Percentiles rank a stretch among this genome's conserved stretches.
Conservation (phyloP, 345 rosid species). For the Noccaea bulbosa region DNA sequence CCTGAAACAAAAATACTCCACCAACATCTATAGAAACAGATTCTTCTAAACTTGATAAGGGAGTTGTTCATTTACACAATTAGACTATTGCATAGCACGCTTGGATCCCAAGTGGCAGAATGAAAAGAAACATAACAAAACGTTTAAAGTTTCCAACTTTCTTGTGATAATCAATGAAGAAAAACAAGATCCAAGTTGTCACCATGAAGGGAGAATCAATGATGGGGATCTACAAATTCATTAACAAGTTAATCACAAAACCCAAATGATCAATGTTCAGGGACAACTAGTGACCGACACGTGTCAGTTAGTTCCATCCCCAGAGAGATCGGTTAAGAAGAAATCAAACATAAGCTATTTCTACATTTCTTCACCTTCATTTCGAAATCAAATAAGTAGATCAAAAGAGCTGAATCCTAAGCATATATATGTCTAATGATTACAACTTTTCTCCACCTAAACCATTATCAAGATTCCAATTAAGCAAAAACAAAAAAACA, state of each 20-base stretch:
- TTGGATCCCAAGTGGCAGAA: conserved; percentile 6
- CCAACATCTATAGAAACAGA: neutral
- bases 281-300: conserved; percentile 2
- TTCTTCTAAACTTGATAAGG: neutral
- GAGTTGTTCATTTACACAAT: neutral
- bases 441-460: conserved; percentile 3
- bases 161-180: conserved; percentile 6
- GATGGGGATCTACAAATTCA: conserved; percentile 14
- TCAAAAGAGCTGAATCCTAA: conserved; percentile 23
- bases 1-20: conserved; percentile 4
- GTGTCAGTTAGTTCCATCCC: conserved; percentile 15
- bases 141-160: conserved; percentile 18
- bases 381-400: neutral
- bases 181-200: conserved; percentile 5
- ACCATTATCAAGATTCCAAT: conserved; percentile 19
- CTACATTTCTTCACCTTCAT: conserved; percentile 18
- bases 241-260: conserved; percentile 11
- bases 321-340: neutral
- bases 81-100: neutral
- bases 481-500: neutral
- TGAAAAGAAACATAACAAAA: conserved; percentile 4
- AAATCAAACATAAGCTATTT: conserved; percentile 2
- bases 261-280: neutral
- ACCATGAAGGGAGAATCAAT: conserved; percentile 2
- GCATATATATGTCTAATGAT: neutral